phyloP scores from a whole-genome alignment of 805 yeast species.

The Lachancea thermotolerans region DNA sequence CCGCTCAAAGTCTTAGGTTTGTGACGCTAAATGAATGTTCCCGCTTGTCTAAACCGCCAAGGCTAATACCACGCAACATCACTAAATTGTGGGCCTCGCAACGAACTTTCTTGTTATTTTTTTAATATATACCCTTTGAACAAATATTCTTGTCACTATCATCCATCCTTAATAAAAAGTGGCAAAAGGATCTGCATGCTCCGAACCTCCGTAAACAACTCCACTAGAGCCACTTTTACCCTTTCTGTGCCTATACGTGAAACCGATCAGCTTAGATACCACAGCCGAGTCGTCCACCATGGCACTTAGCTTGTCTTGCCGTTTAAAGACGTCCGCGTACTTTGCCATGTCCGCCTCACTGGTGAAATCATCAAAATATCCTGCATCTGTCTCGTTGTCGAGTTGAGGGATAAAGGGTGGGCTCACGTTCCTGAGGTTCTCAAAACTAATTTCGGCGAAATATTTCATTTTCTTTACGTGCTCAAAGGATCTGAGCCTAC shows the following conservation, averaged over 20 bases:
- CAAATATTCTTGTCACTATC: not conserved
- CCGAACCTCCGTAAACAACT: constrained; percentile 30
- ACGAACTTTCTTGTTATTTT: too few relatives aligned
- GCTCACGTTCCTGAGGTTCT: constrained; percentile 52
- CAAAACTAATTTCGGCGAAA: constrained; percentile 81
- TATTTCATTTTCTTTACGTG: constrained; percentile 77
- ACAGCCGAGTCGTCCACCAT: constrained; percentile 49
- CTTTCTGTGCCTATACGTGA: constrained; percentile 82
- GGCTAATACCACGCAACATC: too few relatives aligned
- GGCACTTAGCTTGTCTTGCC: constrained; percentile 79
- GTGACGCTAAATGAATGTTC: too few relatives aligned
- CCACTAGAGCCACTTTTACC: constrained; percentile 35
- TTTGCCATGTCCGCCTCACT: constrained; percentile 97
- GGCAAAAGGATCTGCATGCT: constrained; percentile 34
- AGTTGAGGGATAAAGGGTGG: constrained; percentile 98
- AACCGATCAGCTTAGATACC: constrained; percentile 80
- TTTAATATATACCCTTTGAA: not conserved
- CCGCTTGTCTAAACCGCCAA: too few relatives aligned
- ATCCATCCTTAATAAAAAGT: constrained; percentile 25
- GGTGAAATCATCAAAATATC: constrained; percentile 95
- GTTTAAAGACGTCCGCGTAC: constrained; percentile 92
- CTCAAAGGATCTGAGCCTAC: constrained; percentile 68
- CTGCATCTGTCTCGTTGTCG: constrained; percentile 96
- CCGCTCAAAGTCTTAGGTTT: too few relatives aligned
- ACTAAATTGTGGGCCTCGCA: too few relatives aligned